Conservation (phyloP, 2,329 filamentous ascomycete species). For the Penicillium italicum region DNA sequence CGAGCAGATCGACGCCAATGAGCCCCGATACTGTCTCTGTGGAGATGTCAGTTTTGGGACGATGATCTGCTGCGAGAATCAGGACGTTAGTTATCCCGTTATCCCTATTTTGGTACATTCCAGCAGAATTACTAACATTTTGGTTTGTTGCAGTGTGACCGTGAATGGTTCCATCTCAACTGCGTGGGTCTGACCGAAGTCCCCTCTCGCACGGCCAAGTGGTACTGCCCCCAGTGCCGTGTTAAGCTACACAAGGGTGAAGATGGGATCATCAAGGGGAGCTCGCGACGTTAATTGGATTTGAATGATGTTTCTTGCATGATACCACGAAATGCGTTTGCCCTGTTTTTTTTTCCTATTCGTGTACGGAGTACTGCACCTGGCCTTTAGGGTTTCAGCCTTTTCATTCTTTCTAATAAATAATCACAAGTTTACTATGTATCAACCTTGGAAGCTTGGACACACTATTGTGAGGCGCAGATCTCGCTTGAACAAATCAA, state of each 20-base stretch:
- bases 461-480: background rate
- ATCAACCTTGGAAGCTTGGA: background rate
- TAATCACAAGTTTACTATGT: background rate
- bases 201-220: slow-evolving; percentile 59
- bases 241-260: slow-evolving; percentile 46
- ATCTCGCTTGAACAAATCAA: background rate
- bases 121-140: background rate
- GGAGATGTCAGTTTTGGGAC: slow-evolving; percentile 61
- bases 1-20: slow-evolving; percentile 57
- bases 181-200: slow-evolving; percentile 58
- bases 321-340: slow-evolving; percentile 23
- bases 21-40: slow-evolving; percentile 62
- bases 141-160: slow-evolving; percentile 53
- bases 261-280: slow-evolving; percentile 40
- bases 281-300: slow-evolving; percentile 28
- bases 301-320: slow-evolving; percentile 17
- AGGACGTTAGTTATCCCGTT: slow-evolving; percentile 45
- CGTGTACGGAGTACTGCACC: background rate
- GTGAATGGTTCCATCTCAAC: slow-evolving; percentile 64
- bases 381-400: background rate
- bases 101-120: slow-evolving; percentile 1
- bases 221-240: slow-evolving; percentile 63
- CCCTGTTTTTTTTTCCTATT: background rate
- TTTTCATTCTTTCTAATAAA: background rate
- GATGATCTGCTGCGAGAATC: slow-evolving; percentile 65